Conservation (phyloP, 495 filamentous ascomycete species). For the Penicillium dipodomyicola region DNA sequence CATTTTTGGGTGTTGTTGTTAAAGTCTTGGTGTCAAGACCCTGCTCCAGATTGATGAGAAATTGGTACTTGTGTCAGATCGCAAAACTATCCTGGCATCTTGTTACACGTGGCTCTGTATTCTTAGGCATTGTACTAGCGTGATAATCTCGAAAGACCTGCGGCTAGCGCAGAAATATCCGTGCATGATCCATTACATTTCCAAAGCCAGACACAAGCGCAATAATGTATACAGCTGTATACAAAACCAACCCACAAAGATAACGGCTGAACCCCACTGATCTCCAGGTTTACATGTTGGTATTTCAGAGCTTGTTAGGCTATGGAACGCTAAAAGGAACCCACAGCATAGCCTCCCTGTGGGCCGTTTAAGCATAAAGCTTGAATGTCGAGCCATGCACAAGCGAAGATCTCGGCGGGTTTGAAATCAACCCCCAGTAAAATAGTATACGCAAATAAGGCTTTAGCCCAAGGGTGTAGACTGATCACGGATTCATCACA, state of each 20-base stretch:
- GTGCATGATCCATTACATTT: not conserved
- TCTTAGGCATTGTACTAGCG: not conserved
- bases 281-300: not conserved
- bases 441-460: not conserved
- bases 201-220: not conserved
- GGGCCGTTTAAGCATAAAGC: conserved; percentile 26
- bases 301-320: conserved; percentile 1
- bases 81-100: not conserved
- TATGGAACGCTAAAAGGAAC: conserved; percentile 11
- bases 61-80: not conserved
- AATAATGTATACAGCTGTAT: not conserved
- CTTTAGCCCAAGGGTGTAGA: not conserved
- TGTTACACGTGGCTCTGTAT: not conserved
- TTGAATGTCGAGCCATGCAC: conserved; percentile 14
- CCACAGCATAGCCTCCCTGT: conserved; percentile 21
- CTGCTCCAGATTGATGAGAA: not conserved
- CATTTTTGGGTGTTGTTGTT: not conserved
- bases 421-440: conserved; percentile 9
- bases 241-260: not conserved
- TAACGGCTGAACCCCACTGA: not conserved
- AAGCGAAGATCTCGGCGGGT: conserved; percentile 12
- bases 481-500: conserved; percentile 1
- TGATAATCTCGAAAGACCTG: not conserved
- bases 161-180: not conserved
- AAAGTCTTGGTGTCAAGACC: not conserved